phyloP scores from a whole-genome alignment of 139 green algal genomes.

The Diplosphaera chodatii region DNA sequence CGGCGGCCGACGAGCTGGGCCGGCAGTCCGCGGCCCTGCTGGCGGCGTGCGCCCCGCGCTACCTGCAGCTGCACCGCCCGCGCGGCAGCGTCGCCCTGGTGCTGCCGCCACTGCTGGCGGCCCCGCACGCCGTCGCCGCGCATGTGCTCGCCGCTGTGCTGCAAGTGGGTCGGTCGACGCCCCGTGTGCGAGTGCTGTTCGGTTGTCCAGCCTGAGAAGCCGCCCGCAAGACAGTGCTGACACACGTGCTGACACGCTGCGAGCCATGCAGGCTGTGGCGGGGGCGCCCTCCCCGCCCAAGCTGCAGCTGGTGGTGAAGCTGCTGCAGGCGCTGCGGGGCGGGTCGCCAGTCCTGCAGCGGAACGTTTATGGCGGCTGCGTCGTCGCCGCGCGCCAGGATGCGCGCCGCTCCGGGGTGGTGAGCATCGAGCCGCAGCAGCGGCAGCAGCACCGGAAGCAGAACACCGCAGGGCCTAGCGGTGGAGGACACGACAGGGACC shows the following conservation, averaged over 20 bases:
- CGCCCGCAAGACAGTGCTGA: no score
- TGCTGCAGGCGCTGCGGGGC: background rate
- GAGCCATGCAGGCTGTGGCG: background rate
- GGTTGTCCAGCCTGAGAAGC: no score
- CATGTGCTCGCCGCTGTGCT: background rate
- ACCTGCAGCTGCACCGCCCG: background rate
- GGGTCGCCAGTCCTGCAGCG: no score
- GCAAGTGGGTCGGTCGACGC: background rate
- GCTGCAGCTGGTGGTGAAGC: background rate
- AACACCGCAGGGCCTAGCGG: no score
- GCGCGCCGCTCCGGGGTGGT: background rate
- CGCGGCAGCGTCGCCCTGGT: background rate
- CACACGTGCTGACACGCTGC: no score
- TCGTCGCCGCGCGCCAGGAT: no score
- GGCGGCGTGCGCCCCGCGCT: background rate
- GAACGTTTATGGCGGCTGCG: background rate
- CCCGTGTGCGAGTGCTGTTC: no score
- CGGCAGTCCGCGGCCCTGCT: background rate
- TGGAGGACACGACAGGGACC: background rate
- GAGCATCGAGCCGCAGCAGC: background rate
- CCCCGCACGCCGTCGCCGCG: background rate
- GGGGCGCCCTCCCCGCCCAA: background rate
- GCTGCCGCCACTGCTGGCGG: background rate
- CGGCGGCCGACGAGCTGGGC: background rate
- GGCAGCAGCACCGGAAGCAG: background rate